Base-by-base conservation (phyloP, 768 basidiomycete genomes). In the Rhodotorula paludigena region DNA sequence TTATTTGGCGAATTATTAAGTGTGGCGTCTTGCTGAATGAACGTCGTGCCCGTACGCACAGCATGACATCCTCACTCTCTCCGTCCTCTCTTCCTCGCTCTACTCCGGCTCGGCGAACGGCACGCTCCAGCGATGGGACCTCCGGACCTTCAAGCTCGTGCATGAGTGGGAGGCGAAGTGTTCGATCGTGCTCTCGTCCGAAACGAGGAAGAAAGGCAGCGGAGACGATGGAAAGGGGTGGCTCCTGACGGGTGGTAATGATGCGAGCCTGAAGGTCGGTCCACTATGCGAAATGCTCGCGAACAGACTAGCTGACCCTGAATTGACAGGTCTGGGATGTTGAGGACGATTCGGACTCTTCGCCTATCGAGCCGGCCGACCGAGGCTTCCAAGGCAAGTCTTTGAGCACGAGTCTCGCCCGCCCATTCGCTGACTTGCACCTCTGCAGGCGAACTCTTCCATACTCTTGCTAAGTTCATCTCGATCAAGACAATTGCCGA, bases 21-120 rank as follows among this genome's bases (percentile, higher is more conserved):
- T n/a, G n/a, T n/a, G n/a, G n/a, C n/a, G n/a, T n/a, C n/a, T n/a
- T n/a, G n/a, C n/a, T n/a, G n/a, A n/a, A n/a, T n/a, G n/a, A n/a
- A n/a, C 30, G 15, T 14, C n/a, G 45, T 47, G 28, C 6, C 23
- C 38, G 38, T 47, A 30, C 9, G 33, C 28, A 18, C 54, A 67
- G 88, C 84, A 85, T 33, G 94, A 94, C 75, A 86, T 96, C 47
- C 79, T 98, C 60, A 85, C 90, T 0, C 81, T 97, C 76, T 85
- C 89, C 0, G 81, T 89, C 74, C 78, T 91, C 23, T 82, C 85
- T 44, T 78, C 78, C 0, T 82, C 84, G 66, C 75, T 86, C 32
- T 84, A 82, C 70, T 81, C 81, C 3, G 81, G 82, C 39, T 81
- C 80, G 0, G 84, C 83, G 9, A 81, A 84, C 74, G 85, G 85